Base-by-base conservation (phyloP, 495 filamentous ascomycete genomes). In the Podospora tetraspora region DNA sequence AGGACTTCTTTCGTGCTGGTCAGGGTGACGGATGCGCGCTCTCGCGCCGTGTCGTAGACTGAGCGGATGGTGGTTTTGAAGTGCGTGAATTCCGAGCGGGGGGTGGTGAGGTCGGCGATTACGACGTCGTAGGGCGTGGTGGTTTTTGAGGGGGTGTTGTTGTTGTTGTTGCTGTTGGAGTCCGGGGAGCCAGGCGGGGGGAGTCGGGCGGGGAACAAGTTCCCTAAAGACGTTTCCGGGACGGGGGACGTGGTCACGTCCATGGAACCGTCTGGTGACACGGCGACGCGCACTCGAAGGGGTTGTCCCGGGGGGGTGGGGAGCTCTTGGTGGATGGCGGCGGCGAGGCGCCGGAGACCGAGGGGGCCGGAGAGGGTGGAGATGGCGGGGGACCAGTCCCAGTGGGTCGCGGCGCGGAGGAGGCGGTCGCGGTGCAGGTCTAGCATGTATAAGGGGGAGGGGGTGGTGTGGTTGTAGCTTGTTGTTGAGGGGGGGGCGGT, bases 361-460 rank as follows among this genome's bases (percentile, higher is more conserved):
- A 63, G 52, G 0, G 77, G 73, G 9, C 86, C 87, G 6, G 67
- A 68, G 34, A 89, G 79, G 21, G 62, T 37, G 3, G 76, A 66
- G 6, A 82, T 67, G 9, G 82, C 87, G 10, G 70, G 71, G 5
- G 75, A 68, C 88, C 89, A 94, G 25, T 81, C 73, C 78, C 93
- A 96, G 68, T 91, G 79, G 30, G 79, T 78, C 0, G 91, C 92
- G 27, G 92, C 92, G 66, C 83, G 81, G 59, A 93, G 83, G 73
- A 97, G 87, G 64, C 85, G 92, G 73, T 95, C 90, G 23, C 86
- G 87, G 77, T 98, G 94, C 77, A 89, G 89, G 59, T 85, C 78
- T 13, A 96, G 85, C 81, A 97, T 91, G 80, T 97, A 97, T 73
- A 95, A 90, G 1, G 88, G 88, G n/a, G 86, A 88, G 22, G 81